A percentile compares a stretch with the other conserved stretches of the same genome.
phyloP scores from a whole-genome alignment of 2,329 filamentous ascomycete genomes.

The Colletotrichum neosansevieriae region DNA sequence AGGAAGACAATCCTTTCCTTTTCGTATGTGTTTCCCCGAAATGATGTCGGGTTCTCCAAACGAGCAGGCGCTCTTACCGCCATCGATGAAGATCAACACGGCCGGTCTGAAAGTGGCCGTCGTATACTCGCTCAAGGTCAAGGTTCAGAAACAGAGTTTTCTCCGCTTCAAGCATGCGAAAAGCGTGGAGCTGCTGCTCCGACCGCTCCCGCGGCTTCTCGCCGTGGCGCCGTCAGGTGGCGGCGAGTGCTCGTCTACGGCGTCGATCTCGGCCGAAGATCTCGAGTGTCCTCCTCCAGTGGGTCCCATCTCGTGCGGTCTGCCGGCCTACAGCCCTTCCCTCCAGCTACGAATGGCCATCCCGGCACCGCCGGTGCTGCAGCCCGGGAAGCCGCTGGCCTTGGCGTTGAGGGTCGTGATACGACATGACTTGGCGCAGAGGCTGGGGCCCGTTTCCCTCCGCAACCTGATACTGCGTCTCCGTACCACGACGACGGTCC shows the following conservation, averaged over 20 bases:
- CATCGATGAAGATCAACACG: neutral
- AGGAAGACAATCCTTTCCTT: too few relatives aligned
- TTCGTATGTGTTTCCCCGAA: too few relatives aligned
- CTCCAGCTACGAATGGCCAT: constrained; percentile 2
- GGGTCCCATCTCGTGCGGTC: neutral
- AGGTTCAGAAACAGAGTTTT: too few relatives aligned
- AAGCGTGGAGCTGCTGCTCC: too few relatives aligned
- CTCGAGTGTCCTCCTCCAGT: neutral
- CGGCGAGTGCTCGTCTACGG: neutral
- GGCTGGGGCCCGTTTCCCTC: neutral
- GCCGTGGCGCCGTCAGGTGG: too few relatives aligned
- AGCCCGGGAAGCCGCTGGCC: neutral
- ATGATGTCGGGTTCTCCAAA: neutral
- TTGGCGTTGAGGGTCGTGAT: neutral
- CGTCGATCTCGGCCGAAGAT: neutral
- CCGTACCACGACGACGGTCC: neutral
- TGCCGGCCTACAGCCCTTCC: neutral
- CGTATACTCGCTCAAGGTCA: neutral
- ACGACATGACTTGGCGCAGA: neutral
- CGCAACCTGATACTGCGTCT: neutral
- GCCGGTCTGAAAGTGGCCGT: constrained; percentile 4
- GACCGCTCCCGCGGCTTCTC: too few relatives aligned
- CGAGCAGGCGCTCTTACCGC: neutral
- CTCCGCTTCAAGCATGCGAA: too few relatives aligned
- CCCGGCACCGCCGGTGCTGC: constrained; percentile 7